Conservation (phyloP, 495 filamentous ascomycete genomes). For the Penicillium egyptiacum region DNA sequence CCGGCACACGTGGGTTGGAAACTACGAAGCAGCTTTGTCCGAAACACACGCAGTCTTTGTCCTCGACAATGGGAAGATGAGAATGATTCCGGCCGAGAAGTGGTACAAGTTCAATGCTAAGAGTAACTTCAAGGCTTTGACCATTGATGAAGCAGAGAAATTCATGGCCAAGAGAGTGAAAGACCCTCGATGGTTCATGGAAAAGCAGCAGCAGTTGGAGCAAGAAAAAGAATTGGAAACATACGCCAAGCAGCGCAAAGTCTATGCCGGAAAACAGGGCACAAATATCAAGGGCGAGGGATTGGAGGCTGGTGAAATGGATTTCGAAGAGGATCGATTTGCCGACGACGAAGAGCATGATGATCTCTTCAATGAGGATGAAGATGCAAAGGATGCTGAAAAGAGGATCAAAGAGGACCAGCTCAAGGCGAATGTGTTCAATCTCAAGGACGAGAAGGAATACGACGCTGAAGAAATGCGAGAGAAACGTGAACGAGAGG, state of each 20-base stretch:
- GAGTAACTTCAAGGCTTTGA: conserved; percentile 75
- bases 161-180: conserved; percentile 71
- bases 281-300: conserved; percentile 40
- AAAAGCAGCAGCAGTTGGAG: conserved; percentile 51
- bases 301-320: conserved; percentile 58
- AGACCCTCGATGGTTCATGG: conserved; percentile 78
- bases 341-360: conserved; percentile 86
- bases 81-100: conserved; percentile 87
- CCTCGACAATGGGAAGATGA: conserved; percentile 64
- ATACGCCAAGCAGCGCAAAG: conserved; percentile 48
- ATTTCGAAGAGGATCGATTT: conserved; percentile 68
- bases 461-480: conserved; percentile 77
- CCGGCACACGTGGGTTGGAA: conserved; percentile 89
- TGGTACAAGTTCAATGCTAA: conserved; percentile 91
- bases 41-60: conserved; percentile 74
- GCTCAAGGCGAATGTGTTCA: conserved; percentile 81
- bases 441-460: conserved; percentile 79
- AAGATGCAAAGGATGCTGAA: conserved; percentile 84
- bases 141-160: conserved; percentile 82
- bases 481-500: conserved; percentile 65
- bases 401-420: conserved; percentile 85
- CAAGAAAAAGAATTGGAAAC: conserved; percentile 51
- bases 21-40: conserved; percentile 81
- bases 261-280: conserved; percentile 46
- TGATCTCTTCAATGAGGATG: conserved; percentile 80